Conservation (phyloP, 2,329 filamentous ascomycete genomes). For the Dryadomyces quercus-mongolicae region DNA sequence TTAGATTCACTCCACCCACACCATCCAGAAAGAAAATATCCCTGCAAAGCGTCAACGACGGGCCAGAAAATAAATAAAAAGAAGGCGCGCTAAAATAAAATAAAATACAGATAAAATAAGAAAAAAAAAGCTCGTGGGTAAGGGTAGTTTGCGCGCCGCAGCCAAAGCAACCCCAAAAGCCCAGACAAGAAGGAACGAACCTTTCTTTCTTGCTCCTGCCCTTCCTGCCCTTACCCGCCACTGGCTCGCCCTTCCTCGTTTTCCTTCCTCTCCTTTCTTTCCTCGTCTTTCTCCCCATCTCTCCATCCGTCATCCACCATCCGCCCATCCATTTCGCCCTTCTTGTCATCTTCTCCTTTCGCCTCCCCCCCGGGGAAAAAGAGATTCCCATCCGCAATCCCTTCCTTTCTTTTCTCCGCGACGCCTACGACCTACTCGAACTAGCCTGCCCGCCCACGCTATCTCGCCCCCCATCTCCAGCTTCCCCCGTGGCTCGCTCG, state of each 20-base stretch:
- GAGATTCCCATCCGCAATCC: not conserved
- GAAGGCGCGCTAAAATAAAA: conserved; percentile 6
- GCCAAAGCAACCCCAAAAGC: conserved; percentile 12
- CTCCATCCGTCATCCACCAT: not conserved
- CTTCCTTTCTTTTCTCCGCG: not conserved
- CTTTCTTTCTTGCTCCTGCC: conserved; percentile 6
- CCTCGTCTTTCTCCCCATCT: not conserved
- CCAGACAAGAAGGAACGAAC: conserved; percentile 10
- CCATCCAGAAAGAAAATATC: conserved; percentile 5
- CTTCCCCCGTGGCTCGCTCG: conserved; percentile 1
- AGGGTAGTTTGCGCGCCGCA: conserved; percentile 13
- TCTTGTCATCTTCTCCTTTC: not conserved
- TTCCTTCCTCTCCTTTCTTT: not conserved
- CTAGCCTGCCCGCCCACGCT: not conserved
- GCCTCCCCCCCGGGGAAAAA: not conserved
- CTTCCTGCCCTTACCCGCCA: conserved; percentile 9
- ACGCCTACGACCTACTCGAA: not conserved
- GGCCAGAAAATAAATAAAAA: conserved; percentile 2
- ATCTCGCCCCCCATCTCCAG: not conserved
- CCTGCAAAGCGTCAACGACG: conserved; percentile 10
- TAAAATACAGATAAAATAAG: conserved; percentile 5
- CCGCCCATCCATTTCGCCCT: not conserved
- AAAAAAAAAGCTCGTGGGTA: conserved; percentile 13
- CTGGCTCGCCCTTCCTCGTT: not conserved
- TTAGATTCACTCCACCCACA: conserved; percentile 10